Evolutionary conservation across 805 yeast genomes (phyloP).

Genomic region (Zygosaccharomyces gambellarensis): DNA sequence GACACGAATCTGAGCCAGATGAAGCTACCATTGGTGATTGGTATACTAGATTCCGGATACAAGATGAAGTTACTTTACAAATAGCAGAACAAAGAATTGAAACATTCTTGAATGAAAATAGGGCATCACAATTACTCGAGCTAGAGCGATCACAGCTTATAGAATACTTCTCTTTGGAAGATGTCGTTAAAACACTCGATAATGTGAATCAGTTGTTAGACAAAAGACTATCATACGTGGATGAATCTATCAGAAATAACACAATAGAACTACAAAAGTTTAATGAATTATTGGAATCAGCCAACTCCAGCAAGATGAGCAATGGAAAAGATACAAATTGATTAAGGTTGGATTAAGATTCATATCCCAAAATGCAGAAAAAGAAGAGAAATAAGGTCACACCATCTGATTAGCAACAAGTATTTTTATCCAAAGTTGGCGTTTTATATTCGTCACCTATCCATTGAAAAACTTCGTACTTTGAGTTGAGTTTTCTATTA

Average conservation of each 20-base stretch:
- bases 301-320: slow-evolving; percentile 2
- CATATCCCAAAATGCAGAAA: slow-evolving; percentile 1
- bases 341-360: neutral
- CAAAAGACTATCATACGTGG: slow-evolving; percentile 8
- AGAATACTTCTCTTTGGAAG: slow-evolving; percentile 20
- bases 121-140: slow-evolving; percentile 13
- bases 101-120: slow-evolving; percentile 4
- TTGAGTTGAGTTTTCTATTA: slow-evolving; percentile 75
- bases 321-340: neutral
- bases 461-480: slow-evolving; percentile 80
- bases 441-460: slow-evolving; percentile 37
- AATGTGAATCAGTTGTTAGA: slow-evolving; percentile 17
- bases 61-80: slow-evolving; percentile 4
- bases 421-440: slow-evolving; percentile 20
- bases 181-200: slow-evolving; percentile 18
- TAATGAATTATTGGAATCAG: slow-evolving; percentile 3
- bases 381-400: neutral
- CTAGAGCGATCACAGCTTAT: slow-evolving; percentile 10
- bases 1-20: neutral
- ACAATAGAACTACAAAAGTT: slow-evolving; percentile 8
- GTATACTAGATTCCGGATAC: slow-evolving; percentile 7
- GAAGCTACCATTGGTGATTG: slow-evolving; percentile 6
- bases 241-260: slow-evolving; percentile 7
- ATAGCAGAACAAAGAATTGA: slow-evolving; percentile 4
- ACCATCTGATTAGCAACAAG: slow-evolving; percentile 22